These are phyloP conservation scores for Dichomitus squalens DNA, from an alignment of 1,284 basidiomycete genomes.

Conservation along the genomic window DNA sequence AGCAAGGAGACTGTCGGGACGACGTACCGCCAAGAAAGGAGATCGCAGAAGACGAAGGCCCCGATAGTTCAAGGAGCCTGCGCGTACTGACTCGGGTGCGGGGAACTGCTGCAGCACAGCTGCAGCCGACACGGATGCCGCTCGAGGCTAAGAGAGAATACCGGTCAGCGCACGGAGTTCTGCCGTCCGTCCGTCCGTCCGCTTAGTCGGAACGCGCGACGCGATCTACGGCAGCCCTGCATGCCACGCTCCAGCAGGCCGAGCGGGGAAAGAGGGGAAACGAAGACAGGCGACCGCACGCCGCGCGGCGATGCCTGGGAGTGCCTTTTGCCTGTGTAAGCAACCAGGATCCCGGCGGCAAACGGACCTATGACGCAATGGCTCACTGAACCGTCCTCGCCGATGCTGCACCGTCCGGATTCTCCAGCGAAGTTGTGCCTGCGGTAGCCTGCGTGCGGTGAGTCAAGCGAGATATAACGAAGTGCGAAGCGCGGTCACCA, in stretches of 20 bases:
- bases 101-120: neutral
- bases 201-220: neutral
- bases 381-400: neutral
- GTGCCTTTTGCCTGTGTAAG: neutral
- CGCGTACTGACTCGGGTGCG: neutral
- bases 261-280: neutral
- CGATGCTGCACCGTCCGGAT: neutral
- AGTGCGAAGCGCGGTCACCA: neutral
- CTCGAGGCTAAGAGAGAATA: neutral
- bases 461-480: neutral
- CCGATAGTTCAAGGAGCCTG: constrained; percentile 13
- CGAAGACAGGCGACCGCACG: neutral
- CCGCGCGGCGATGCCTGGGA: neutral
- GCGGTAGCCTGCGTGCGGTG: neutral
- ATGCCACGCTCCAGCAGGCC: neutral
- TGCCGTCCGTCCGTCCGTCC: neutral
- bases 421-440: neutral
- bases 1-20: neutral
- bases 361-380: constrained; percentile 2
- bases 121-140: neutral
- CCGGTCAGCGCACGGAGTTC: too few species aligned
- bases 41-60: neutral
- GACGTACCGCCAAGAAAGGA: neutral
- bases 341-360: constrained; percentile 1
- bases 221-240: neutral